phyloP scores from a whole-genome alignment of 2,329 filamentous ascomycete genomes.

The Scedosporium apiospermum region DNA sequence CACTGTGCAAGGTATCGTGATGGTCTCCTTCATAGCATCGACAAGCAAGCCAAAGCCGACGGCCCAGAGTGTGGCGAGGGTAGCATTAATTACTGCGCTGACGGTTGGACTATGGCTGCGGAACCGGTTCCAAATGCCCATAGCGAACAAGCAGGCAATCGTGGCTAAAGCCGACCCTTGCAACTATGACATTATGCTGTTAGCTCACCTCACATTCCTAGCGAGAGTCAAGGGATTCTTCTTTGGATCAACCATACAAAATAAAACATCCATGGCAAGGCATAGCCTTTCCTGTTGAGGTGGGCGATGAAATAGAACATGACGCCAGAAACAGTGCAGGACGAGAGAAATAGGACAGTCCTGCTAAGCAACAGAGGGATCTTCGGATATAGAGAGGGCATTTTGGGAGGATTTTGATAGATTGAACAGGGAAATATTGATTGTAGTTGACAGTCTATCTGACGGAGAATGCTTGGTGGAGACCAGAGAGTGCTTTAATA shows the following conservation, averaged over 20 bases:
- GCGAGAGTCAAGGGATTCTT: background rate
- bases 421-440: background rate
- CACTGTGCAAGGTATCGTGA: background rate
- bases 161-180: background rate
- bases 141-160: background rate
- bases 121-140: background rate
- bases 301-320: background rate
- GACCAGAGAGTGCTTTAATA: no score
- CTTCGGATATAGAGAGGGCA: background rate
- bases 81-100: background rate
- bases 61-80: background rate
- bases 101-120: background rate
- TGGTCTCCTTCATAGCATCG: background rate
- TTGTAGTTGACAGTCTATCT: background rate
- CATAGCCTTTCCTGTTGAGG: background rate
- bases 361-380: background rate
- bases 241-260: background rate
- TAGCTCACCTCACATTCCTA: background rate
- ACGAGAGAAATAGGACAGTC: background rate
- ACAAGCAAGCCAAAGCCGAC: background rate
- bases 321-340: background rate
- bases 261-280: background rate
- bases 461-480: background rate
- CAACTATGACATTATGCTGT: background rate
- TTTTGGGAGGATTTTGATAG: background rate